Evolutionary conservation across 169 alveolate species (phyloP).

Genomic region (Plasmodium reichenowi): DNA sequence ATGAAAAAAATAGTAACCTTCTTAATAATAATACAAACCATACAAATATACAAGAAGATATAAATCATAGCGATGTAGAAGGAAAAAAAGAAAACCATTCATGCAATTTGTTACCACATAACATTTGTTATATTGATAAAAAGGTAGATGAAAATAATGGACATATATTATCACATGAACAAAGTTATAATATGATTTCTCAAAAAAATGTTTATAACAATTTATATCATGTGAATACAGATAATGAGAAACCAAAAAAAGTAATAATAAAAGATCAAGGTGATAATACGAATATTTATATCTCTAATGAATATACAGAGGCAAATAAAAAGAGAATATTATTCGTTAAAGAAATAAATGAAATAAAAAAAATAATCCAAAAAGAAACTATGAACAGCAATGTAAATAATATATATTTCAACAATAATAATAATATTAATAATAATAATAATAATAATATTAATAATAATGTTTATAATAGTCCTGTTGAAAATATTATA

Average conservation of each 20-base stretch:
- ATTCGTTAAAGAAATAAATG: slow-evolving; percentile 28
- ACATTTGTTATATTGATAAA: too few relatives aligned
- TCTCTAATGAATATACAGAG: slow-evolving; percentile 1
- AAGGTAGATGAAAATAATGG: too few relatives aligned
- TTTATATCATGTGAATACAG: too few relatives aligned
- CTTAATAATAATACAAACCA: too few relatives aligned
- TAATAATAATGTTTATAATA: background rate
- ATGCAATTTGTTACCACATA: too few relatives aligned
- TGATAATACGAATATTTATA: background rate
- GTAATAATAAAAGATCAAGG: background rate
- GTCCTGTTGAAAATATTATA: background rate
- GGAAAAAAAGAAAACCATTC: too few relatives aligned
- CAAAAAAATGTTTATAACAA: background rate
- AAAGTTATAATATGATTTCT: background rate
- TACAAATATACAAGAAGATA: too few relatives aligned
- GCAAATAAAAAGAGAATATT: slow-evolving; percentile 15
- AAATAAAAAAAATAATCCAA: slow-evolving; percentile 36
- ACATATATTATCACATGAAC: background rate
- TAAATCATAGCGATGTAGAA: too few relatives aligned
- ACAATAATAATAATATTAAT: background rate
- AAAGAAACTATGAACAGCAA: slow-evolving; percentile 17
- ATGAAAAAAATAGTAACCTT: too few relatives aligned
- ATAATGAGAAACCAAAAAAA: too few relatives aligned
- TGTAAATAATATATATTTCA: background rate
- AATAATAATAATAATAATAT: slow-evolving; percentile 3